A percentile compares a stretch with the other conserved stretches of the same genome.
phyloP scores from a whole-genome alignment of 768 basidiomycete genomes.

The Boletus sp. region DNA sequence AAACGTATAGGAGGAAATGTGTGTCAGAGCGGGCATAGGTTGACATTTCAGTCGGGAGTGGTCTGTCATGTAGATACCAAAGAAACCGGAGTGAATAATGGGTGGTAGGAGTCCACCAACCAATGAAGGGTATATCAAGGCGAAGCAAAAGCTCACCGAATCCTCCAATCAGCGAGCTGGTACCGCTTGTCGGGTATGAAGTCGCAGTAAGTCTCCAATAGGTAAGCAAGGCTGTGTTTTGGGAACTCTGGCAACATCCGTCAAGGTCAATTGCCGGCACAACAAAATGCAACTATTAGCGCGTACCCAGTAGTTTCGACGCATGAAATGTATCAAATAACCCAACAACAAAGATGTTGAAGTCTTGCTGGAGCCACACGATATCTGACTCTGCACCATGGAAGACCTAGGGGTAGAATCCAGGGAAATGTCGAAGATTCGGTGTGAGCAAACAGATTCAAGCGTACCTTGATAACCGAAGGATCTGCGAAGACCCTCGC shows the following conservation, averaged over 20 bases:
- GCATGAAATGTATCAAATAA: constrained; percentile 98
- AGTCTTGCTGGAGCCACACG: constrained; percentile 94
- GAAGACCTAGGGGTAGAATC: constrained; percentile 56
- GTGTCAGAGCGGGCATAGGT: constrained; percentile 94
- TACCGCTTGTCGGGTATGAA: constrained; percentile 93
- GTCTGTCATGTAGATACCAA: constrained; percentile 36
- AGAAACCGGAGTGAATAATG: not conserved
- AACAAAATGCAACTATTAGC: not conserved
- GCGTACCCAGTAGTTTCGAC: constrained; percentile 72
- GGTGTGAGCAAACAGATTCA: not conserved
- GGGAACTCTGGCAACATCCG: constrained; percentile 58
- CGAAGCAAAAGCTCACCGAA: constrained; percentile 49
- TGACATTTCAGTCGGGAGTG: constrained; percentile 85
- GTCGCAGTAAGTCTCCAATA: constrained; percentile 87
- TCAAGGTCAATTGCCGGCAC: not conserved
- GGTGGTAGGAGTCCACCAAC: not conserved
- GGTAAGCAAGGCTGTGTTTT: constrained; percentile 75
- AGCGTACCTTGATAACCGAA: constrained; percentile 72
- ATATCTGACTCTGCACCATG: constrained; percentile 96
- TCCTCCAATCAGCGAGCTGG: constrained; percentile 97
- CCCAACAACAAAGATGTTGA: constrained; percentile 89
- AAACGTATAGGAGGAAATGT: constrained; percentile 90
- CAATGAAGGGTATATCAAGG: not conserved
- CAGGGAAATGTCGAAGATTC: not conserved
- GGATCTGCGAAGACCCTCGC: constrained; percentile 67